phyloP scores from a whole-genome alignment of 1,284 basidiomycete species.

The Earliella scabrosa region DNA sequence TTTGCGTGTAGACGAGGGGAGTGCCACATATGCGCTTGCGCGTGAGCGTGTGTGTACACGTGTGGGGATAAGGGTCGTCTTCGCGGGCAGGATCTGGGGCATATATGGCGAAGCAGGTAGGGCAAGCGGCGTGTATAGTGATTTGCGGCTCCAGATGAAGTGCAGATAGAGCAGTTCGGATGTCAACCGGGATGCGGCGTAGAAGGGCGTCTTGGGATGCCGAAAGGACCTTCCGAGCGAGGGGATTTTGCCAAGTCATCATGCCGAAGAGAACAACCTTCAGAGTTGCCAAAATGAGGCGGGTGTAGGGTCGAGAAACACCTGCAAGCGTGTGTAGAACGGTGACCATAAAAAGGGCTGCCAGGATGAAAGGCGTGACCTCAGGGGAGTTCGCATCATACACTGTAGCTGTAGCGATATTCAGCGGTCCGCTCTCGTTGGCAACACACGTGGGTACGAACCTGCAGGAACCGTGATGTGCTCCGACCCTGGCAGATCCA shows the following conservation, averaged over 20 bases:
- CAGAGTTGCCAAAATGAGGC: background rate
- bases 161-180: background rate
- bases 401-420: no score
- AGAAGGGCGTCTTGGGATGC: background rate
- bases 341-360: background rate
- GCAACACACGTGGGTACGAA: no score
- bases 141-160: conserved; percentile 7
- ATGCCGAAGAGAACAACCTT: background rate
- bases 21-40: background rate
- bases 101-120: conserved; percentile 7
- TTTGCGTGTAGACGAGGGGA: background rate
- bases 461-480: no score
- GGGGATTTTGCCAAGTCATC: background rate
- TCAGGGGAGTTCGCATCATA: no score
- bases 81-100: background rate
- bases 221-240: background rate
- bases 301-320: background rate
- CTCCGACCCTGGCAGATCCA: no score
- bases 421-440: no score
- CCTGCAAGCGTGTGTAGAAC: background rate
- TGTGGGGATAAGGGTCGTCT: conserved; percentile 1
- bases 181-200: background rate
- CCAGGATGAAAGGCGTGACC: no score
- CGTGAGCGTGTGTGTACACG: background rate
- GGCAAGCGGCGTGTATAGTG: conserved; percentile 9